Percentiles rank a stretch among this genome's conserved stretches.
phyloP scores from a whole-genome alignment of 306 rosid species.

The Nissolia schottii region DNA sequence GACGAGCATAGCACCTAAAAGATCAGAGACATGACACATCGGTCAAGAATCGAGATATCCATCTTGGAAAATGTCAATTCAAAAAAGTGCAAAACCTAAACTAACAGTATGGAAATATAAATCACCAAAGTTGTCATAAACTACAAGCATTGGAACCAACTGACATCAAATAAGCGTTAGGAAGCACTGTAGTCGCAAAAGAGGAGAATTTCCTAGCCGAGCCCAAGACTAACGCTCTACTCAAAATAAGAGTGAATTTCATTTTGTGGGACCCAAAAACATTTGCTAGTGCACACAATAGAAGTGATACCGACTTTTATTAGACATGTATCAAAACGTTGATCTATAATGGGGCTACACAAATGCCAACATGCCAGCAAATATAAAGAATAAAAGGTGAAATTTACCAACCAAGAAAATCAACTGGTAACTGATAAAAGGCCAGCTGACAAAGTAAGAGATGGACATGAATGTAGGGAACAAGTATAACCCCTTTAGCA shows the following conservation, averaged over 20 bases:
- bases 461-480: conserved; percentile 51
- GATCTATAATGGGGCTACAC: no score
- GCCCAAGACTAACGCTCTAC: no score
- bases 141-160: neutral
- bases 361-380: no score
- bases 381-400: neutral
- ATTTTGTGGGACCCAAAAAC: no score
- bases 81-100: neutral
- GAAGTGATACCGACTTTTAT: no score
- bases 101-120: neutral
- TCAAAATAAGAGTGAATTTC: no score
- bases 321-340: no score
- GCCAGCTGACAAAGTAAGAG: conserved; percentile 59
- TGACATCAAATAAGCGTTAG: no score
- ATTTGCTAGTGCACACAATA: no score
- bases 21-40: neutral
- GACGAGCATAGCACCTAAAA: conserved; percentile 70
- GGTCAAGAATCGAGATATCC: no score
- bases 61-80: neutral
- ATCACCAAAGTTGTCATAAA: neutral
- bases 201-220: no score
- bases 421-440: conserved; percentile 34
- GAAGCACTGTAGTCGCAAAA: no score
- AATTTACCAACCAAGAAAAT: conserved; percentile 47
- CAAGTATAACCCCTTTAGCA: conserved; percentile 34